Evolutionary conservation across 140 eudicot genomes (phyloP).

Genomic region (Stevia rebaudiana): DNA sequence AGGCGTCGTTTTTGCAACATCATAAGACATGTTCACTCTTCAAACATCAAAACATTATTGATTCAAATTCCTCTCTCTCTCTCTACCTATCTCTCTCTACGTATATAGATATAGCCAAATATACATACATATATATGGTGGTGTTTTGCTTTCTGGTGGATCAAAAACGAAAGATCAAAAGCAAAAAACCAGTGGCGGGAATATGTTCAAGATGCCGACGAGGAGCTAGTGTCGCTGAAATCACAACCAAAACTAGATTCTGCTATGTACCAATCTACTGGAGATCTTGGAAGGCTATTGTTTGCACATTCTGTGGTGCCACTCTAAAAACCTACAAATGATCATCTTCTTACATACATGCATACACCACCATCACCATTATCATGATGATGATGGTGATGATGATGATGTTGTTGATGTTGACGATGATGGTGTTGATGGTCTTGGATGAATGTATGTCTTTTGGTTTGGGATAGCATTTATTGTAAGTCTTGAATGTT

Average conservation of each 20-base stretch:
- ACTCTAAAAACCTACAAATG: constrained; percentile 64
- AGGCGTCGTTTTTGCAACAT: too few relatives aligned
- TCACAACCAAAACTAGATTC: constrained; percentile 63
- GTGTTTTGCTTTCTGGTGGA: constrained; percentile 83
- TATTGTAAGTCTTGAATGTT: constrained; percentile 22
- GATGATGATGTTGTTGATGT: background rate
- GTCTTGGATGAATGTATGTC: background rate
- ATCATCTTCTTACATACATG: constrained; percentile 17
- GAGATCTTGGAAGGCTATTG: constrained; percentile 62
- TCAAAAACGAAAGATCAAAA: constrained; percentile 50
- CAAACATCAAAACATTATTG: constrained; percentile 3
- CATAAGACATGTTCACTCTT: constrained; percentile 5
- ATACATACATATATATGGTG: constrained; percentile 34
- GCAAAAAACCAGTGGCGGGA: constrained; percentile 83
- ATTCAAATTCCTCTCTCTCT: background rate
- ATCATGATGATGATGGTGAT: background rate
- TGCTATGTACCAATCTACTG: constrained; percentile 60
- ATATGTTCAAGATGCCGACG: constrained; percentile 67
- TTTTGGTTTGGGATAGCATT: constrained; percentile 15
- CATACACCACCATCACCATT: constrained; percentile 9
- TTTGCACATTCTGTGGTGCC: constrained; percentile 75
- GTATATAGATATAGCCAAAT: background rate
- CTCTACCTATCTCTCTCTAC: background rate
- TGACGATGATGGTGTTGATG: background rate
- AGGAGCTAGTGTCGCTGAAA: constrained; percentile 75